phyloP scores from a whole-genome alignment of 208 protist species.

The Crithidia acanthocephali region DNA sequence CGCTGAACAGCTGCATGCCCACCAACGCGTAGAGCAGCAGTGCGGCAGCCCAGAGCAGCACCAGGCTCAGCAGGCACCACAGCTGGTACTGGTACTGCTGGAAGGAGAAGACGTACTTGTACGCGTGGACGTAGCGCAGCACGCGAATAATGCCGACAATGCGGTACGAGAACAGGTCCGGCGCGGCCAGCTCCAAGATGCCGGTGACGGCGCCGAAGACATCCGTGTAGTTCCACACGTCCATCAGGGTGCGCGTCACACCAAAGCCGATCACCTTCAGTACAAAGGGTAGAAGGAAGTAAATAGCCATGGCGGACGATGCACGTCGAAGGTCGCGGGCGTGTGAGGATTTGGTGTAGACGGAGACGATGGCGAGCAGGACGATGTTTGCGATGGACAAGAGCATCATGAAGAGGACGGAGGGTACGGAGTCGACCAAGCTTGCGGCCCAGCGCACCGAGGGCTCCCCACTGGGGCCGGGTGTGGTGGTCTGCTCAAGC shows the following conservation, averaged over 20 bases:
- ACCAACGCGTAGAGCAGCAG: slow-evolving; percentile 57
- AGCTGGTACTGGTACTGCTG: slow-evolving; percentile 18
- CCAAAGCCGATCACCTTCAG: slow-evolving; percentile 47
- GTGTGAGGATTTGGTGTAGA: slow-evolving; percentile 13
- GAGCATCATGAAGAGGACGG: slow-evolving; percentile 33
- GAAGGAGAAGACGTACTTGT: slow-evolving; percentile 32
- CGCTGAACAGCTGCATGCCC: slow-evolving; percentile 65
- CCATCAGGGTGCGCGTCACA: slow-evolving; percentile 5
- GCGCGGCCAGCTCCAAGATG: slow-evolving; percentile 40
- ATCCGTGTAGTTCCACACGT: slow-evolving; percentile 57
- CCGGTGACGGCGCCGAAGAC: slow-evolving; percentile 42
- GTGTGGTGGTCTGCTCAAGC: slow-evolving; percentile 25
- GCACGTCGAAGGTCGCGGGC: slow-evolving; percentile 25
- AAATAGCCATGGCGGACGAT: slow-evolving; percentile 31
- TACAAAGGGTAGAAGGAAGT: slow-evolving; percentile 51
- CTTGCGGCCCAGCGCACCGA: not conserved
- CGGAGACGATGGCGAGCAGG: slow-evolving; percentile 42
- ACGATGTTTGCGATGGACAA: slow-evolving; percentile 46
- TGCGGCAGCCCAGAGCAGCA: slow-evolving; percentile 25
- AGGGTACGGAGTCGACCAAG: slow-evolving; percentile 29
- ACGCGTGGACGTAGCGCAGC: slow-evolving; percentile 41
- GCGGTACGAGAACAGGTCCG: slow-evolving; percentile 24
- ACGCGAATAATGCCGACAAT: slow-evolving; percentile 48
- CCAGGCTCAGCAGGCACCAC: slow-evolving; percentile 26
- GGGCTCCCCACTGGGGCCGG: not conserved